Base-by-base conservation (phyloP, 345 rosid genomes). In the Trapa incisa region DNA sequence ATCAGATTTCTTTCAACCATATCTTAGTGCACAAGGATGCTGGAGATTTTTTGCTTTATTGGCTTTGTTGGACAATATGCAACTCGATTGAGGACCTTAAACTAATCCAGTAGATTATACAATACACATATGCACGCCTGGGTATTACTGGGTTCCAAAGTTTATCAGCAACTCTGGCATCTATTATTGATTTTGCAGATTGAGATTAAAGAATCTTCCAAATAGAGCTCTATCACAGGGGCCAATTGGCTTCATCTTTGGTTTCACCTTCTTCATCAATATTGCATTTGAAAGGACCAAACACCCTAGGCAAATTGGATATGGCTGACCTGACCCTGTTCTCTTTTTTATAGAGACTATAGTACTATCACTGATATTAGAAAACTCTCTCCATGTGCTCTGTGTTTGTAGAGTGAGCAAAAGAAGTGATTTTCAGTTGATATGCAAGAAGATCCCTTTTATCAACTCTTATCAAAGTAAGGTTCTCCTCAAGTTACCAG, bases 381-480 rank as follows among this genome's bases (percentile, higher is more conserved):
- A 22, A 22, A 22, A 22, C 29, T 22, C 29, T 22, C 29, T 22
- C 29, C 29, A 22, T 22, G 29, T 42, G 45, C 8, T 8, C 45
- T 8, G 45, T 8, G 22, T 53, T 17, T 17, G 4, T 42, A 45
- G 47, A 45, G 47, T 2, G 29, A 4, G 57, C 57, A 4, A 52
- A 35, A 54, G 22, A 54, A 5, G 60, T n/a, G 60, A 10, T 35
- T 58, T 58, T 22, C 37, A 58, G 35, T 32, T 37, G 38, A 58
- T 58, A 58, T 58, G 63, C 63, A 12, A 29, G 38, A 58, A 58
- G 63, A 58, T 58, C 63, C 63, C 38, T 50, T 58, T 38, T 32
- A 2, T 45, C 48, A 45, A 58, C 37, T 15, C 61, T 37, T 57
- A 57, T 37, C 32, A 32, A 58, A 33, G 37, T 35, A 37, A 22